A percentile compares a stretch with the other conserved stretches of the same genome.
phyloP scores from a whole-genome alignment of 805 yeast species.

The Myxozyma neglecta region DNA sequence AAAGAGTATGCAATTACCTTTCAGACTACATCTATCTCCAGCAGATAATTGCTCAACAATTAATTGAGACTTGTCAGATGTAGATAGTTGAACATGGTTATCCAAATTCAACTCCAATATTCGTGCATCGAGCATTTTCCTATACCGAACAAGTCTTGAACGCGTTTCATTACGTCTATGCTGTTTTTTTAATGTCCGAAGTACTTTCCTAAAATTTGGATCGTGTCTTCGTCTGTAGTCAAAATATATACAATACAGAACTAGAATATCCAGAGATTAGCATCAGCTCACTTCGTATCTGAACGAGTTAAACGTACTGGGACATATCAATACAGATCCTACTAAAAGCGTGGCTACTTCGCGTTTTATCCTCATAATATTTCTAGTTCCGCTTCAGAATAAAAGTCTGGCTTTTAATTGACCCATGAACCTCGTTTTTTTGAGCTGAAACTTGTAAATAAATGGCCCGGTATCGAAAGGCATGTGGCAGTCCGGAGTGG shows the following conservation, averaged over 20 bases:
- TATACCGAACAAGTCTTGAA: not conserved
- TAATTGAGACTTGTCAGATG: slow-evolving; percentile 4
- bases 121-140: slow-evolving; percentile 6
- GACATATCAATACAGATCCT: slow-evolving; percentile 17
- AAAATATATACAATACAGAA: slow-evolving; percentile 75
- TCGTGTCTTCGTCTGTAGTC: slow-evolving; percentile 88
- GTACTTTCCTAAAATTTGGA: slow-evolving; percentile 55
- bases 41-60: slow-evolving; percentile 9
- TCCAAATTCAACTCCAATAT: not conserved
- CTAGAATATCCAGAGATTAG: slow-evolving; percentile 17
- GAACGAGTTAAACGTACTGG: slow-evolving; percentile 8
- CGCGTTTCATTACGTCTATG: not conserved
- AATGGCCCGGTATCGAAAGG: not conserved
- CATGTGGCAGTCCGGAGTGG: not conserved
- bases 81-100: not conserved
- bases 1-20: not conserved
- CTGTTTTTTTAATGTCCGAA: not conserved
- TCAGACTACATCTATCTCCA: slow-evolving; percentile 5
- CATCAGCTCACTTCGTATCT: no score
- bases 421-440: not conserved
- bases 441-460: not conserved
- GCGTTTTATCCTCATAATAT: slow-evolving; percentile 1
- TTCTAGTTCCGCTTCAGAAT: not conserved
- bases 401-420: not conserved
- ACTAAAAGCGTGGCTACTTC: slow-evolving; percentile 4